phyloP scores from a whole-genome alignment of 2,329 filamentous ascomycete genomes.

The Aspergillus felis region DNA sequence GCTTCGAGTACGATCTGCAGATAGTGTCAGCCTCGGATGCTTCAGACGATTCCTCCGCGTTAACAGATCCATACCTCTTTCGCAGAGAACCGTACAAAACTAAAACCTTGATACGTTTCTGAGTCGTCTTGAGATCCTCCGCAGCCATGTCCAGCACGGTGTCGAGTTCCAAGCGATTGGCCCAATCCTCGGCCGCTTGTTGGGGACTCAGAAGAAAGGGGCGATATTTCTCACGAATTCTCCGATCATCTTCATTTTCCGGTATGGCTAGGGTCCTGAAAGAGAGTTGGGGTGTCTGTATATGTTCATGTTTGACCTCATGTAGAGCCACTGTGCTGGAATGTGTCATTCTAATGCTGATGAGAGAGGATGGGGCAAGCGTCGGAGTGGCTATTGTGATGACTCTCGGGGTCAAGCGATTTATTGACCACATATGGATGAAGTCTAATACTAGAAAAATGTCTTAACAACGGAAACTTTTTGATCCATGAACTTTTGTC shows the following conservation, averaged over 20 bases:
- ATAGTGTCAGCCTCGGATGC: conserved; percentile 39
- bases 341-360: background rate
- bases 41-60: background rate
- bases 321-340: background rate
- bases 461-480: background rate
- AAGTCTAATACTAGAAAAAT: background rate
- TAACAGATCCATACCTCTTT: background rate
- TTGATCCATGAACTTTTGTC: background rate
- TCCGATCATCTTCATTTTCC: conserved; percentile 44
- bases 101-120: conserved; percentile 51
- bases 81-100: conserved; percentile 51
- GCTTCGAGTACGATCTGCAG: conserved; percentile 55
- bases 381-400: background rate
- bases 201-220: conserved; percentile 49
- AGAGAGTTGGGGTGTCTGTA: background rate
- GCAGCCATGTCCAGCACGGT: conserved; percentile 51
- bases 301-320: background rate
- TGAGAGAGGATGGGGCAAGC: background rate
- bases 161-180: conserved; percentile 53
- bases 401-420: background rate
- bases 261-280: conserved; percentile 42
- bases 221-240: conserved; percentile 48
- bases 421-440: background rate
- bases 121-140: conserved; percentile 39
- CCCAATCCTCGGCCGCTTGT: conserved; percentile 49